phyloP scores from a whole-genome alignment of 2,329 filamentous ascomycete species.

The Penicillium sp. region DNA sequence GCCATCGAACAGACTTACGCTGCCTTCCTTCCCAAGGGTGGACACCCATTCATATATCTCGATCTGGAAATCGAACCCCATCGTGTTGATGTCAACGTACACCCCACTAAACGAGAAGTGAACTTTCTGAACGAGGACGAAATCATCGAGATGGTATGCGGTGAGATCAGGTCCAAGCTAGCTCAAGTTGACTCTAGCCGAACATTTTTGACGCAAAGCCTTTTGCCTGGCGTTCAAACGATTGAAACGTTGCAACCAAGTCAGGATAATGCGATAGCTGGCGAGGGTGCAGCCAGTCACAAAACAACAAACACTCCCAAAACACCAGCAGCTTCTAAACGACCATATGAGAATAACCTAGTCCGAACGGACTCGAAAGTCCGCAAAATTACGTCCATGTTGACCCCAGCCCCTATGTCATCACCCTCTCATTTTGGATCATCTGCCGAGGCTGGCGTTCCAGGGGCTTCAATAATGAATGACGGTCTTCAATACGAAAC shows the following conservation, averaged over 20 bases:
- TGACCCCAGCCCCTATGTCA: slow-evolving; percentile 58
- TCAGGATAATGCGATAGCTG: slow-evolving; percentile 20
- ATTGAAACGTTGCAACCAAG: slow-evolving; percentile 46
- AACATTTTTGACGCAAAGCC: slow-evolving; percentile 90
- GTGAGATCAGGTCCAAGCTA: slow-evolving; percentile 75
- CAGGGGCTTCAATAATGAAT: slow-evolving; percentile 25
- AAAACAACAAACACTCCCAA: slow-evolving; percentile 41
- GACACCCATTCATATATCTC: slow-evolving; percentile 91
- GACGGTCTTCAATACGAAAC: slow-evolving; percentile 72
- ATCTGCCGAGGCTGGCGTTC: slow-evolving; percentile 39
- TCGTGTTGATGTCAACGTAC: slow-evolving; percentile 94
- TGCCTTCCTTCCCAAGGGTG: slow-evolving; percentile 85
- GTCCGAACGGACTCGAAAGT: slow-evolving; percentile 86
- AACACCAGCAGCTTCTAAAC: slow-evolving; percentile 47
- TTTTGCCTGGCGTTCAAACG: slow-evolving; percentile 69
- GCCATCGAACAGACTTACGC: slow-evolving; percentile 89
- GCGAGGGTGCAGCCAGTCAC: slow-evolving; percentile 39
- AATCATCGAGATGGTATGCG: slow-evolving; percentile 84
- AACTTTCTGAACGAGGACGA: slow-evolving; percentile 98
- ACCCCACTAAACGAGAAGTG: slow-evolving; percentile 95
- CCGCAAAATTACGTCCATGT: slow-evolving; percentile 96
- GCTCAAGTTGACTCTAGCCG: slow-evolving; percentile 90
- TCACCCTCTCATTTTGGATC: slow-evolving; percentile 30
- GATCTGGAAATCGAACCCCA: slow-evolving; percentile 90
- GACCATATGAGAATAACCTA: slow-evolving; percentile 81